Evolutionary conservation across 2,329 filamentous ascomycete genomes (phyloP), one percentile per base, ranked within the genome.

Genomic region (Sporothrix mexicana): DNA sequence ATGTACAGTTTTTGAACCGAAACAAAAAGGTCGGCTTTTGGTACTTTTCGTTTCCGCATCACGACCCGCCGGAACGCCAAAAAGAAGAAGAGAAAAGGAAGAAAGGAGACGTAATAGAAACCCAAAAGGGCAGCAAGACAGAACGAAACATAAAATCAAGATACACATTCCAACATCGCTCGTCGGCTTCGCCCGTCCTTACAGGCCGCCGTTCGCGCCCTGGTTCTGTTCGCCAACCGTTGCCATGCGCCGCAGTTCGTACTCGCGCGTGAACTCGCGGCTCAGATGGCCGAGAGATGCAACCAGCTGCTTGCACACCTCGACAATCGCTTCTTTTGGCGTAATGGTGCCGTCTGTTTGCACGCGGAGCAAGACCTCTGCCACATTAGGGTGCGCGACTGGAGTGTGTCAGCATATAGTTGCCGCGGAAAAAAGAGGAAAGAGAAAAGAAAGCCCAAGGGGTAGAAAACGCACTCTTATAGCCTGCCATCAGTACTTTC

Each of bases 231-330:
- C 88, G 69, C 88, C 88, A 25, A 88, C 89, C 61, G 88, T 88
- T 74, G 91, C 93, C 87, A 97, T 95, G 83, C 94, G 95, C 78
- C 93, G 91, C 77, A 97, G 84, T 82, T 97, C 93, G 83, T 91
- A 96, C 82, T 98, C 95, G 79, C 95, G 94, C 23, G 93, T 97
- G 81, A 98, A 97, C 80, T 97, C 93, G 76, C 93, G 90, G 75
- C 92, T 92, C 73, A 99, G 85, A 76, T 90, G 91, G 72, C 91
- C 91, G 72, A 97, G 88, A 76, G 97, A 91, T 73, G 90, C 88
- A 75, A 99, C 92, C 62, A 98, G 87, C 76, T 94, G 91, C 81
- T 92, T 90, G 84, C 93, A 97, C 57, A 92, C 91, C 69, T 91
- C 88, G 72, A 96, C 86, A 55, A 99, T 86, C 1, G 95, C 94